Percentiles rank a stretch among this genome's conserved stretches.
phyloP scores from a whole-genome alignment of 2,329 filamentous ascomycete genomes.

The Chaetomium globosum region DNA sequence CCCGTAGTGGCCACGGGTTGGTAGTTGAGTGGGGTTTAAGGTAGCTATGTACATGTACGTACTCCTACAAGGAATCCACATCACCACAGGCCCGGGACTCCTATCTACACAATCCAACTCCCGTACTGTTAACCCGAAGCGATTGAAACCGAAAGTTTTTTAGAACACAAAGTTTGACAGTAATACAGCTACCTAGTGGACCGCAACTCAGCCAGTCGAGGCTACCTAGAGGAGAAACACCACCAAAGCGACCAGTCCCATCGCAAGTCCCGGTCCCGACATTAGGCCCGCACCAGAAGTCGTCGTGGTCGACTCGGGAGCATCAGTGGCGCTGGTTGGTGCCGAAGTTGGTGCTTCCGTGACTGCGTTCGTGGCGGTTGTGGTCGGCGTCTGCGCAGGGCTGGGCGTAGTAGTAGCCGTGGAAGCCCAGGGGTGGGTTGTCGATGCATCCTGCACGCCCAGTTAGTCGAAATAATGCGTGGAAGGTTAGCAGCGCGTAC shows the following conservation, averaged over 20 bases:
- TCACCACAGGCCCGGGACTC: too few relatives aligned
- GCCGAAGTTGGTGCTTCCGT: not conserved
- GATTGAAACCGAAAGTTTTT: too few relatives aligned
- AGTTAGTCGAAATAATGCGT: not conserved
- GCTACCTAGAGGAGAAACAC: too few relatives aligned
- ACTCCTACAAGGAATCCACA: not conserved
- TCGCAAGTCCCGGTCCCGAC: not conserved
- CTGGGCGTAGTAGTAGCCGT: not conserved
- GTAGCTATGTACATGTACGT: not conserved
- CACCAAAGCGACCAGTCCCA: not conserved
- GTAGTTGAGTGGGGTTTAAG: not conserved
- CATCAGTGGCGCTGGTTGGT: not conserved
- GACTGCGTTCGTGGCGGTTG: not conserved
- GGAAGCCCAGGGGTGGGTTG: constrained; percentile 11
- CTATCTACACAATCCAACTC: not conserved
- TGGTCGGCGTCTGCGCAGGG: not conserved
- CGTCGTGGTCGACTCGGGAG: not conserved
- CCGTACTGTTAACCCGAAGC: too few relatives aligned
- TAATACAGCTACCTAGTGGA: too few relatives aligned
- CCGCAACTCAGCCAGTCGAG: too few relatives aligned
- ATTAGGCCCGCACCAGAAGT: not conserved
- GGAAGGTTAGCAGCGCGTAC: not conserved
- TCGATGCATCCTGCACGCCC: not conserved
- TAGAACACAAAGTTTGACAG: too few relatives aligned
- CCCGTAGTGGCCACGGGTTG: not conserved